Evolutionary conservation across 2,329 filamentous ascomycete species (phyloP), one percentile per base, ranked within the genome.

Genomic region (Aspergillus eucalypticola): DNA sequence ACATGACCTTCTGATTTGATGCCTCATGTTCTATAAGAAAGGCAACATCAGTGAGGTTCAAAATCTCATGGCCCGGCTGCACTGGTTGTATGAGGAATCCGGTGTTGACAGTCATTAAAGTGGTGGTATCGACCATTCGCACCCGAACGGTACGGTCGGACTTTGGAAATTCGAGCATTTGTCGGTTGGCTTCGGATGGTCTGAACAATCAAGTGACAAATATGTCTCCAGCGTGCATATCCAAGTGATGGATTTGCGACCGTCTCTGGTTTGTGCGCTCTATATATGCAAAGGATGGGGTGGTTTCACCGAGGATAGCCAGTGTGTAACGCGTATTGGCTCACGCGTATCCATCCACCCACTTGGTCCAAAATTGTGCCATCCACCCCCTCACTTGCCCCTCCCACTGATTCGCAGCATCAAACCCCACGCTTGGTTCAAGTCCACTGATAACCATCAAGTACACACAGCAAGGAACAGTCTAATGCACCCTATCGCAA

Each of bases 21-120:
- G 39, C 50, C 38, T 69, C 61, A 48, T 68, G 64, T 46, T 70
- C 66, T 19, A 70, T 64, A 13, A 70, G 58, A 52, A 70, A 70
- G 5, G 66, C 63, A 11, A 66, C 60, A 8, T 60, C 60, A 19
- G 58, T 63, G 11, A 67, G 44, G n/a, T 60, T 67, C 48, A 67
- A 49, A 13, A 49, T 50, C 27, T 67, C 64, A 51, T 66, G 65
- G 8, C 61, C 59, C 15, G 56, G 39, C 17, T 60, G 58, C 42
- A 56, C 44, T 29, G 59, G 54, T 32, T 56, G 55, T 39, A 61
- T 54, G 15, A 56, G 54, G 5, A 56, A 41, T 11, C 50, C 35
- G 5, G 39, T 35, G 17, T 54, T 29, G 19, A 66, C 35, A 2
- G 46, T 49, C 58, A 60, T 60, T 3, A 41, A 35, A 5, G 58